phyloP scores from a whole-genome alignment of 148 eudicot species.

The Rhododendron griersonianum region DNA sequence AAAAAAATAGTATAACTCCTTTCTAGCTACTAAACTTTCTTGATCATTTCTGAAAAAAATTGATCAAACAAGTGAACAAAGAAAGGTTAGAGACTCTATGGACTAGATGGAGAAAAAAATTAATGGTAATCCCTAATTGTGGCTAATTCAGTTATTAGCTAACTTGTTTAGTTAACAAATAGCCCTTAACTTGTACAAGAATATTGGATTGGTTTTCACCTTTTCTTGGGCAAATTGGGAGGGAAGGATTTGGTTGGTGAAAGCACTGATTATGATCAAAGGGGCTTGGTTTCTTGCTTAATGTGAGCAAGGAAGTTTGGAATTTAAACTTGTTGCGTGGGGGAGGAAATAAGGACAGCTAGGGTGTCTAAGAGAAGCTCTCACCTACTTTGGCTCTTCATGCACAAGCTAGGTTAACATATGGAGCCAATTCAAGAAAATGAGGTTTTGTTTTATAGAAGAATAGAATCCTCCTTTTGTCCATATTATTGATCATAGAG shows the following conservation, averaged over 20 bases:
- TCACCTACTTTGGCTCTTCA: constrained; percentile 50
- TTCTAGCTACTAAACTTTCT: not conserved
- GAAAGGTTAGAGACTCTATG: not conserved
- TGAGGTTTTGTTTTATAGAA: not conserved
- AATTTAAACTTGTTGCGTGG: constrained; percentile 24
- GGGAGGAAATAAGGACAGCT: constrained; percentile 4
- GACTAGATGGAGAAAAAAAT: not conserved
- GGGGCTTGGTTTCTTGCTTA: constrained; percentile 12
- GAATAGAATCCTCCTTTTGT: not conserved
- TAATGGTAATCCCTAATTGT: not conserved
- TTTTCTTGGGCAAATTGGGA: not conserved
- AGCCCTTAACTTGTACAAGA: not conserved
- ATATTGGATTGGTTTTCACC: constrained; percentile 8
- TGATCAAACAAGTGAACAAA: not conserved
- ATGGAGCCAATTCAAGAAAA: not conserved
- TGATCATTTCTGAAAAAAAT: not conserved
- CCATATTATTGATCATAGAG: not conserved
- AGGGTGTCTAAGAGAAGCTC: constrained; percentile 37
- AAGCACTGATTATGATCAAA: constrained; percentile 11
- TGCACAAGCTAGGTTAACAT: constrained; percentile 18
- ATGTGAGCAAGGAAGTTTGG: constrained; percentile 17
- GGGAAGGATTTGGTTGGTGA: constrained; percentile 6
- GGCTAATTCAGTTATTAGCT: constrained; percentile 6
- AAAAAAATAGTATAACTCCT: not conserved
- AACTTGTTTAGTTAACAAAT: constrained; percentile 8